These are phyloP conservation scores for Candida insectalens DNA, from an alignment of 805 yeast species.

Conservation along the genomic window DNA sequence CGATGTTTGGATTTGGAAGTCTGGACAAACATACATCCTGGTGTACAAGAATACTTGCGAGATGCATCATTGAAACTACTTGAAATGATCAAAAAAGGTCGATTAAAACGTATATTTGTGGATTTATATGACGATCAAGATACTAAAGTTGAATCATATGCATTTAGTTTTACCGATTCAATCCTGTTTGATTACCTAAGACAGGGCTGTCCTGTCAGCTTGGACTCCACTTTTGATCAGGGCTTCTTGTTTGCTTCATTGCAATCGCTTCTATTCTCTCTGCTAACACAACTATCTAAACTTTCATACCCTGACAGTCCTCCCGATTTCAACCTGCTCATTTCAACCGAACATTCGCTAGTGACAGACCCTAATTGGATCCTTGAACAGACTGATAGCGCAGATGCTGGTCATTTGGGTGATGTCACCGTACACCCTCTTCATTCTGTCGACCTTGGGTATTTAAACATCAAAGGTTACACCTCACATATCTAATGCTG, in stretches of 20 bases:
- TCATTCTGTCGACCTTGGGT: constrained; percentile 17
- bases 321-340: constrained; percentile 14
- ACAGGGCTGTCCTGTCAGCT: constrained; percentile 3
- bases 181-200: constrained; percentile 14
- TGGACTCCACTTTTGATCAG: constrained; percentile 7
- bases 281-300: constrained; percentile 13
- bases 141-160: constrained; percentile 13
- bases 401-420: constrained; percentile 2
- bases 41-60: constrained; percentile 28
- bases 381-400: constrained; percentile 6
- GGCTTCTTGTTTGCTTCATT: constrained; percentile 16
- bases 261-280: constrained; percentile 16
- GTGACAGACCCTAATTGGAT: constrained; percentile 16
- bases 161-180: constrained; percentile 21
- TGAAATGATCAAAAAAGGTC: constrained; percentile 12
- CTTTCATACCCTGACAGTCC: not conserved
- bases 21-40: constrained; percentile 38
- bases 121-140: constrained; percentile 9
- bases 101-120: constrained; percentile 15
- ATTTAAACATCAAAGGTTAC: constrained; percentile 18
- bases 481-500: constrained; percentile 1
- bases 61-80: constrained; percentile 19
- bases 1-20: constrained; percentile 34
- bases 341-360: constrained; percentile 12
- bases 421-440: constrained; percentile 11